These are phyloP conservation scores for Glutinoglossum americanum DNA, from an alignment of 495 filamentous ascomycete genomes.

Conservation along the genomic window DNA sequence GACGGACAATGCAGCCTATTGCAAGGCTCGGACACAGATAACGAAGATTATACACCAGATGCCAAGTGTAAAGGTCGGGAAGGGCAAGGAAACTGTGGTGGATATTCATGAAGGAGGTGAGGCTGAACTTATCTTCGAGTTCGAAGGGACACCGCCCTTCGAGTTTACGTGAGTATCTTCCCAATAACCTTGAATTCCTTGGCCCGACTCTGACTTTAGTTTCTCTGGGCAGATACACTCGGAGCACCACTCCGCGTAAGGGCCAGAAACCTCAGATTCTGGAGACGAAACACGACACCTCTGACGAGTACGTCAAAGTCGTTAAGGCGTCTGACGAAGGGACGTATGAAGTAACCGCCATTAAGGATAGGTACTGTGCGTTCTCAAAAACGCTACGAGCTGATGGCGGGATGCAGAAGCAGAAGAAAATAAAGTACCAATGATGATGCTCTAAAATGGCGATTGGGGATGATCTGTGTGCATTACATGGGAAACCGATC, in stretches of 20 bases:
- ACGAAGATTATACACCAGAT: constrained; percentile 72
- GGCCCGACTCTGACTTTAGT: not conserved
- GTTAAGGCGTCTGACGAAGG: constrained; percentile 77
- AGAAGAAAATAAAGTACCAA: constrained; percentile 2
- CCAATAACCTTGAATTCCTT: not conserved
- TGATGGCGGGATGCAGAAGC: constrained; percentile 16
- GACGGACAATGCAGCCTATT: constrained; percentile 61
- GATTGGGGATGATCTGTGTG: not conserved
- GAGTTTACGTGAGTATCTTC: constrained; percentile 57
- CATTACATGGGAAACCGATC: not conserved
- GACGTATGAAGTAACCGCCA: constrained; percentile 87
- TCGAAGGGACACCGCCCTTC: constrained; percentile 87
- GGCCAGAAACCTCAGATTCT: constrained; percentile 57
- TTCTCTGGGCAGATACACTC: constrained; percentile 40
- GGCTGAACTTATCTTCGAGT: constrained; percentile 80
- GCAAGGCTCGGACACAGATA: constrained; percentile 54
- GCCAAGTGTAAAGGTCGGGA: constrained; percentile 72
- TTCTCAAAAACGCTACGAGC: constrained; percentile 41
- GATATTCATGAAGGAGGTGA: constrained; percentile 94
- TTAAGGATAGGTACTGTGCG: constrained; percentile 78
- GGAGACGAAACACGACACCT: constrained; percentile 73
- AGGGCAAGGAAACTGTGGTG: constrained; percentile 51
- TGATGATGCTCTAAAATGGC: not conserved
- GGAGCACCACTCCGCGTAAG: constrained; percentile 61
- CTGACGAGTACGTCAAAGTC: constrained; percentile 55